phyloP scores from a whole-genome alignment of 2,329 filamentous ascomycete species.

The Venturia aucupariae region DNA sequence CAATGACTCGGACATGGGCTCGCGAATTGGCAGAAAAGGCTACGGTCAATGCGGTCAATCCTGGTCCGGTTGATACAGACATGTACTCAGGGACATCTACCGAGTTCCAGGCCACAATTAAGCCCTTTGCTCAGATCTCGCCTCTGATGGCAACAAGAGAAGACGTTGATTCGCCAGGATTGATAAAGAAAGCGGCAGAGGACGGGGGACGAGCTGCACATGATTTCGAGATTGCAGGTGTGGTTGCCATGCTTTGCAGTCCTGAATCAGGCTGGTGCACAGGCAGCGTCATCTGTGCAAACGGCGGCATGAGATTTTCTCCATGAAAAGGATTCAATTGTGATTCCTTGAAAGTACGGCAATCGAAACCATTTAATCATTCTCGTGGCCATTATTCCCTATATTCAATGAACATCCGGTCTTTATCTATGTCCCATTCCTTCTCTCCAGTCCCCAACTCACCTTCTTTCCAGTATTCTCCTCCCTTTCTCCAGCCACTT shows the following conservation, averaged over 20 bases:
- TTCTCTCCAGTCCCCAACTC: neutral
- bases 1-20: slow-evolving; percentile 61
- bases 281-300: slow-evolving; percentile 69
- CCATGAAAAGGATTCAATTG: neutral
- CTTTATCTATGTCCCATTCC: too few relatives aligned
- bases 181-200: slow-evolving; percentile 34
- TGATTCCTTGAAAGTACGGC: neutral
- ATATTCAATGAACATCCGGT: neutral
- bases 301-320: slow-evolving; percentile 56
- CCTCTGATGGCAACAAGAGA: slow-evolving; percentile 55
- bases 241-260: slow-evolving; percentile 67
- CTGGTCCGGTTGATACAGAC: slow-evolving; percentile 56
- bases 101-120: slow-evolving; percentile 50
- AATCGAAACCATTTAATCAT: neutral
- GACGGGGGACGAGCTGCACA: slow-evolving; percentile 51
- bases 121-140: slow-evolving; percentile 52
- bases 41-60: slow-evolving; percentile 59
- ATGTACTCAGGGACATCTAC: slow-evolving; percentile 50
- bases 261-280: slow-evolving; percentile 69
- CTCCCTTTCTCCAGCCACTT: neutral
- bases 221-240: slow-evolving; percentile 61
- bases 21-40: slow-evolving; percentile 52
- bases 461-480: too few relatives aligned
- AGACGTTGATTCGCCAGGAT: slow-evolving; percentile 51
- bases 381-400: neutral